These are phyloP conservation scores for Rhinocladiella mackenziei DNA, from an alignment of 2,329 filamentous ascomycete species.

Conservation along the genomic window DNA sequence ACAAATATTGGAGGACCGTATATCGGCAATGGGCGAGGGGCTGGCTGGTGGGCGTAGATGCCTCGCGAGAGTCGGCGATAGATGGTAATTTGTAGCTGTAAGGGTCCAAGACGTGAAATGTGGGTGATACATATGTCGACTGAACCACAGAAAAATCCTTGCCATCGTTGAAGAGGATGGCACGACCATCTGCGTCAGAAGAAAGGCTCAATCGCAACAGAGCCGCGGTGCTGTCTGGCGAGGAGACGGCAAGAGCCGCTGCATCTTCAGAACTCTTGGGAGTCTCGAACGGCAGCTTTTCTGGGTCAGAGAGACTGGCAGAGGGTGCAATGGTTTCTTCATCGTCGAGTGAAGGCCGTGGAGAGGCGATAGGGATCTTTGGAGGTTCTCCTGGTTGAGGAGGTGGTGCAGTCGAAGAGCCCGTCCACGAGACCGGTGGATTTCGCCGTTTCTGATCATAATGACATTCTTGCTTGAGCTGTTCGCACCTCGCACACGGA, in stretches of 20 bases:
- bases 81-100: constrained; percentile 25
- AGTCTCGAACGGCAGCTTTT: neutral
- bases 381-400: neutral
- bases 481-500: constrained; percentile 22
- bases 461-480: constrained; percentile 17
- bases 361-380: neutral
- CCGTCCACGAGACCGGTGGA: constrained; percentile 1
- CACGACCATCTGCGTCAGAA: constrained; percentile 7
- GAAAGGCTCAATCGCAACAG: constrained; percentile 14
- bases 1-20: constrained; percentile 21
- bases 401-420: constrained; percentile 3
- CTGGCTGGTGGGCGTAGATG: constrained; percentile 19
- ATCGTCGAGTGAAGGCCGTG: constrained; percentile 1
- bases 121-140: constrained; percentile 25
- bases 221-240: constrained; percentile 13
- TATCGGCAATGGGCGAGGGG: constrained; percentile 20
- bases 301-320: neutral
- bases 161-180: constrained; percentile 11
- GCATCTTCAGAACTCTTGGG: constrained; percentile 5
- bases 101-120: constrained; percentile 23
- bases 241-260: constrained; percentile 5
- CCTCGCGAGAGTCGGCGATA: constrained; percentile 20
- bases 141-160: constrained; percentile 17
- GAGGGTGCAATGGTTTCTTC: neutral
- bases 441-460: constrained; percentile 14